Conservation (phyloP, 2,329 filamentous ascomycete species). For the Colletotrichum chrysophilum region DNA sequence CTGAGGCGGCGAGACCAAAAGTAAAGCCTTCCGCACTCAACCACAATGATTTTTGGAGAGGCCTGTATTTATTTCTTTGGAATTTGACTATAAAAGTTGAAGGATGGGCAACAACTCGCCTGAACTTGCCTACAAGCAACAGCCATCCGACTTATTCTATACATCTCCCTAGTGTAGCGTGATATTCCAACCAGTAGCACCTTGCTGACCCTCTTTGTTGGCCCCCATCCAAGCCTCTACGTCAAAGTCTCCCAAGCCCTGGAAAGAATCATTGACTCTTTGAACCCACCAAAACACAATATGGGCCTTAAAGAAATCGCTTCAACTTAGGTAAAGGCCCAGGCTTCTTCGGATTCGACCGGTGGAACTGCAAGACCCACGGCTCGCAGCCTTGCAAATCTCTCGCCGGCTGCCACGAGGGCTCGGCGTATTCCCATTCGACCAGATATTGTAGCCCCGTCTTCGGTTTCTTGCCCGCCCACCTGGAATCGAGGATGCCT, state of each 20-base stretch:
- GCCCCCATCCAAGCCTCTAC: background rate
- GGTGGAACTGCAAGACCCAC: slow-evolving; percentile 14
- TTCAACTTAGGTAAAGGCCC: slow-evolving; percentile 1
- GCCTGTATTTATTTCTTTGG: background rate
- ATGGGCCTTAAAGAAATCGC: background rate
- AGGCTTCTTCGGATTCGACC: background rate
- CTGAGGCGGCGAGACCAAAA: background rate
- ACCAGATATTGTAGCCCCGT: slow-evolving; percentile 9
- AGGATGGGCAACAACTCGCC: background rate
- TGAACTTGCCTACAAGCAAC: no score
- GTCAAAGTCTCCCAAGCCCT: background rate
- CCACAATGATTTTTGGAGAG: background rate
- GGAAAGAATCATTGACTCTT: background rate
- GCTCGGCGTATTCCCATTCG: slow-evolving; percentile 15
- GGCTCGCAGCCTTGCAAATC: slow-evolving; percentile 8
- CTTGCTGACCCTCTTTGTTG: background rate
- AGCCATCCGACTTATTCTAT: background rate
- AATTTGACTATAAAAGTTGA: background rate
- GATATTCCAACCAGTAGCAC: background rate
- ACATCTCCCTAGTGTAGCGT: background rate
- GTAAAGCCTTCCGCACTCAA: background rate
- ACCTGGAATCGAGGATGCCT: slow-evolving; percentile 4
- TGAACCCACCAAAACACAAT: background rate
- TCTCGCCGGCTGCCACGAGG: slow-evolving; percentile 14
- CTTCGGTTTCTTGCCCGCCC: background rate